Base-by-base conservation (phyloP, 371 early-diverging fungal species). In the Mortierella sp. region DNA sequence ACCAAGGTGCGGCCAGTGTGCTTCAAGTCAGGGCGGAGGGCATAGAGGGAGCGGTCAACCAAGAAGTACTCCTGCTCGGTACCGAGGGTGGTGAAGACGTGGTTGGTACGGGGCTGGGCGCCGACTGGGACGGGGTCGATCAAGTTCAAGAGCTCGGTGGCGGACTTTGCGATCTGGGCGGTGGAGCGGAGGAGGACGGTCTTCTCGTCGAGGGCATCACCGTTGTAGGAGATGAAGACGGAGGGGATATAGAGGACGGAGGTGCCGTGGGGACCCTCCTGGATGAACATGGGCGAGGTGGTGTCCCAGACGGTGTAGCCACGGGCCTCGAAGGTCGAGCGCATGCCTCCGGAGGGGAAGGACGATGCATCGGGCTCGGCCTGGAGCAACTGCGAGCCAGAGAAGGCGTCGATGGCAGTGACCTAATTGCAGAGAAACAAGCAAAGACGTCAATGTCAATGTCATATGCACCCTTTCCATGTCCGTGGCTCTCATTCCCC, bases 301-400 rank as follows among this genome's bases (percentile, higher is more conserved):
- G 98, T 97, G 89, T 98, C 98, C 99, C 99, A 99, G 88, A 98
- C 96, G 83, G 98, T 99, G 93, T 99, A 99, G 80, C 99, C 98
- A 89, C 98, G 96, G 77, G 98, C 99, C 91, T 99, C 98, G 88
- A 99, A 99, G 77, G 99, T 99, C 83, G 96, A 92, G 79, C 98
- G 95, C 94, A 98, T 96, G 86, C 99, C 98, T 89, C 99, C 99
- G 78, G 96, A 96, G 79, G 99, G 99, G 95, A 99, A 99, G 69
- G 97, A 96, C 34, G 98, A 98, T 16, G 99, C 99, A 92, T 99
- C 99, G 69, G 99, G 98, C 90, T 99, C 99, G 34, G 98, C 96
- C 91, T 99, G 99, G 78, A 99, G 90, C 78, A 99, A 93, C 90
- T 98, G 96, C 74, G 96, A 92, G 59, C 98, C 99, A 72, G 98